phyloP scores from a whole-genome alignment of 202 grass and related monocot species.

The Saccharum hybrid region DNA sequence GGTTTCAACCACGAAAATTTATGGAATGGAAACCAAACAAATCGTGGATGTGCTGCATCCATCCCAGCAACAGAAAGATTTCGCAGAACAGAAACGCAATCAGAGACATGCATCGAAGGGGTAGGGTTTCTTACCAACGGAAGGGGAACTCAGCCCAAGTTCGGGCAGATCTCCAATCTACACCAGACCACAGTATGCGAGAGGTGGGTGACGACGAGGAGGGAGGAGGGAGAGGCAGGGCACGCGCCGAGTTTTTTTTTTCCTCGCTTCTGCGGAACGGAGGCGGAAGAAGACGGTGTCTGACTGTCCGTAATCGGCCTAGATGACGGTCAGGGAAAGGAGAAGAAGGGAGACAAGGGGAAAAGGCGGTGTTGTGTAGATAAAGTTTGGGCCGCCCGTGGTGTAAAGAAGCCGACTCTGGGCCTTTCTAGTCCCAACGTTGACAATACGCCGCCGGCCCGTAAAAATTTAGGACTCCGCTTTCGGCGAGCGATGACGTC shows the following conservation, averaged over 20 bases:
- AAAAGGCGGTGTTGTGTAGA: too few relatives aligned
- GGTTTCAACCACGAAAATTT: not conserved
- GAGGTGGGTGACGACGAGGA: not conserved
- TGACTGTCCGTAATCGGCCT: too few relatives aligned
- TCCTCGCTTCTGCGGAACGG: not conserved
- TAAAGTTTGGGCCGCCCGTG: too few relatives aligned
- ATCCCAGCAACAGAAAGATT: not conserved
- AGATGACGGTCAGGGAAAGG: too few relatives aligned
- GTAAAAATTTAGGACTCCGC: not conserved
- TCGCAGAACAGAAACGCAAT: not conserved
- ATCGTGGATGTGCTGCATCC: not conserved
- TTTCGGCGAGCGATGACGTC: not conserved
- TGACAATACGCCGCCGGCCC: too few relatives aligned
- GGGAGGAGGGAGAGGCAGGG: not conserved
- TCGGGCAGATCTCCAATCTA: not conserved
- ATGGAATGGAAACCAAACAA: not conserved
- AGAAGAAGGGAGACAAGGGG: too few relatives aligned
- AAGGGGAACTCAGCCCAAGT: not conserved
- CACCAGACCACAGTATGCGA: not conserved
- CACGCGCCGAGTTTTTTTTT: not conserved
- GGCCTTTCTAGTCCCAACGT: not conserved
- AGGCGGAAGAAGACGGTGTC: not conserved
- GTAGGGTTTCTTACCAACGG: conserved; percentile 29
- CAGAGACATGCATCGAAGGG: not conserved
- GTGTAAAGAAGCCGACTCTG: not conserved